Evolutionary conservation across 2,329 filamentous ascomycete genomes (phyloP).

Genomic region (Claviceps digitariae): DNA sequence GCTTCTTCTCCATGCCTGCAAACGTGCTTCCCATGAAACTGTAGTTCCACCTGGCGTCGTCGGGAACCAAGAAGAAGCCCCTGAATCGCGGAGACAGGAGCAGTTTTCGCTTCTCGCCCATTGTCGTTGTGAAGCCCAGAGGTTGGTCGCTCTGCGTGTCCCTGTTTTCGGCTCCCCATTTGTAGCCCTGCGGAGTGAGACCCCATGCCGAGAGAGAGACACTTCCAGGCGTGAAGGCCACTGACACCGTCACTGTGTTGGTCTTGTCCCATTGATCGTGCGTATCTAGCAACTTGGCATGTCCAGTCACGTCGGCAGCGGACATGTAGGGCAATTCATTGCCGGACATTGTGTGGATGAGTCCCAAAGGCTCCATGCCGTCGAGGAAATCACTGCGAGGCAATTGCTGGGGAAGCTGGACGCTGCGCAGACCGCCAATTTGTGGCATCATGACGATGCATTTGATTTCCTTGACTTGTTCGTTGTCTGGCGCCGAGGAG

Average conservation of each 20-base stretch:
- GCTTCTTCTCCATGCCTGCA: constrained; percentile 76
- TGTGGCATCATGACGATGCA: constrained; percentile 97
- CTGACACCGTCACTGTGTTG: constrained; percentile 87
- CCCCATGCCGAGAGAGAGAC: constrained; percentile 92
- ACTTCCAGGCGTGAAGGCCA: constrained; percentile 91
- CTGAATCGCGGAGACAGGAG: constrained; percentile 85
- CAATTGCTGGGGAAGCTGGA: constrained; percentile 78
- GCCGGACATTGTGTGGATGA: constrained; percentile 91
- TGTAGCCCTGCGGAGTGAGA: constrained; percentile 81
- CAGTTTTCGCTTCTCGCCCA: constrained; percentile 93
- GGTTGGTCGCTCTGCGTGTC: constrained; percentile 88
- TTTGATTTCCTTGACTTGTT: constrained; percentile 91
- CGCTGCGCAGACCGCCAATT: constrained; percentile 82
- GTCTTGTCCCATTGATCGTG: constrained; percentile 56
- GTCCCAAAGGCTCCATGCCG: constrained; percentile 74
- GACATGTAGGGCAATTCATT: constrained; percentile 97
- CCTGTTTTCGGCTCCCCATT: constrained; percentile 94
- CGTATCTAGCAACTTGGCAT: constrained; percentile 75
- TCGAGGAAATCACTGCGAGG: constrained; percentile 87
- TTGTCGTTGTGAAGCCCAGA: constrained; percentile 77
- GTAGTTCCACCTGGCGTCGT: constrained; percentile 89
- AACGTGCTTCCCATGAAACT: constrained; percentile 93
- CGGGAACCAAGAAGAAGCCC: constrained; percentile 92
- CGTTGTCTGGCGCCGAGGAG: constrained; percentile 81
- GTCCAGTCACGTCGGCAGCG: constrained; percentile 84